Evolutionary conservation across 1,284 basidiomycete species (phyloP).

Genomic region (Boletus mariae): DNA sequence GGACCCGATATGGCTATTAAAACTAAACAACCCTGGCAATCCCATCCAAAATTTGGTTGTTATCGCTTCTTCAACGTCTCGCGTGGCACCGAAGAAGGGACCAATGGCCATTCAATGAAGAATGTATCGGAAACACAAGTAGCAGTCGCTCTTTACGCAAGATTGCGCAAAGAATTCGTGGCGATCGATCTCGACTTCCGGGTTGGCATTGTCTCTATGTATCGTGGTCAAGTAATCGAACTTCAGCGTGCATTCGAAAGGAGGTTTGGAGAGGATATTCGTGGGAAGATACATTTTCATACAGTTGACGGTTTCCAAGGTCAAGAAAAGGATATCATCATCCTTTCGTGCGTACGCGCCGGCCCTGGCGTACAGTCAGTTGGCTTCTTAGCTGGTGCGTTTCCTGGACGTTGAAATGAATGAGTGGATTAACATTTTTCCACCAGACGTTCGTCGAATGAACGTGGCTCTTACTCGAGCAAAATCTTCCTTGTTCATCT

Average conservation of each 20-base stretch:
- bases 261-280: constrained; percentile 72
- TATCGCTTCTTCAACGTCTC: constrained; percentile 89
- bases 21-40: constrained; percentile 87
- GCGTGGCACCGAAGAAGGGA: constrained; percentile 55
- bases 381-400: constrained; percentile 82
- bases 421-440: constrained; percentile 8
- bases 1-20: constrained; percentile 87
- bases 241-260: constrained; percentile 69
- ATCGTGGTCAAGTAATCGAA: constrained; percentile 86
- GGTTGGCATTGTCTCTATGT: constrained; percentile 94
- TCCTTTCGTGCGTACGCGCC: constrained; percentile 90
- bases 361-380: constrained; percentile 78
- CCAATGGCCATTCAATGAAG: constrained; percentile 67
- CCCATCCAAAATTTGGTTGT: constrained; percentile 72
- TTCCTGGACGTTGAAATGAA: constrained; percentile 1
- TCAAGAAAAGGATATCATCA: constrained; percentile 96
- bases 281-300: constrained; percentile 85
- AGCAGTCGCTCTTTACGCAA: constrained; percentile 77
- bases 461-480: constrained; percentile 98
- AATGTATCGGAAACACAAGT: constrained; percentile 78
- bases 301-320: constrained; percentile 99
- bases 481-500: constrained; percentile 89
- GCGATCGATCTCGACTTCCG: constrained; percentile 68
- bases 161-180: constrained; percentile 67
- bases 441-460: constrained; percentile 80